Conservation (phyloP, 2,329 filamentous ascomycete genomes). For the Aspergillus fumigatiaffinis region DNA sequence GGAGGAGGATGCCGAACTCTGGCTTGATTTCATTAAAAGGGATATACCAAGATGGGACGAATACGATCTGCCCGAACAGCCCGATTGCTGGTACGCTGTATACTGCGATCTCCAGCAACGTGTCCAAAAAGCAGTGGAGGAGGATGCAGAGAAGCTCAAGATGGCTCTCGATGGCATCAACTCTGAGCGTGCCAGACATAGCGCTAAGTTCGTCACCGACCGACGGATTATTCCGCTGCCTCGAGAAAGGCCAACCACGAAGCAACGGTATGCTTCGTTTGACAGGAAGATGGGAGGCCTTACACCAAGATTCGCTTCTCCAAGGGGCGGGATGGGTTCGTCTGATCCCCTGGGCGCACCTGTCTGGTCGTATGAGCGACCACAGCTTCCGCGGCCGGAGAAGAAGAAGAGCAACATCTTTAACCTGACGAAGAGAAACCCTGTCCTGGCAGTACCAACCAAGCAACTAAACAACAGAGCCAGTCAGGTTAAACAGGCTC, state of each 20-base stretch:
- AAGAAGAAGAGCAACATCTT: conserved; percentile 35
- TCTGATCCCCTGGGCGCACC: conserved; percentile 14
- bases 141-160: conserved; percentile 57
- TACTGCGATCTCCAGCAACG: conserved; percentile 66
- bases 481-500: conserved; percentile 36
- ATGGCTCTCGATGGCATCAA: conserved; percentile 56
- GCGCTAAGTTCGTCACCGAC: conserved; percentile 54
- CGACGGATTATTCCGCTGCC: conserved; percentile 26
- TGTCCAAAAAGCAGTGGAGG: conserved; percentile 53
- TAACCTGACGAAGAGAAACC: conserved; percentile 33
- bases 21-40: conserved; percentile 72
- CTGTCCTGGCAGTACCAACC: conserved; percentile 35
- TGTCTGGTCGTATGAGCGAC: conserved; percentile 22
- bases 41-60: conserved; percentile 69
- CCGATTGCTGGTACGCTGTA: conserved; percentile 70
- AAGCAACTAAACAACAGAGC: conserved; percentile 39
- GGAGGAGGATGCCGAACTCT: conserved; percentile 66
- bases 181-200: conserved; percentile 55
- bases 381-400: conserved; percentile 18
- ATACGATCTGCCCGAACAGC: conserved; percentile 62
- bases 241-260: conserved; percentile 24
- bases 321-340: conserved; percentile 3
- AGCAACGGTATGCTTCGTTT: conserved; percentile 29
- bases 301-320: conserved; percentile 17
- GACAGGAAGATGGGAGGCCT: conserved; percentile 32